Percentiles rank a stretch among this genome's conserved stretches.
phyloP scores from a whole-genome alignment of 2,329 filamentous ascomycete genomes.

The Stromatinia cepivora region DNA sequence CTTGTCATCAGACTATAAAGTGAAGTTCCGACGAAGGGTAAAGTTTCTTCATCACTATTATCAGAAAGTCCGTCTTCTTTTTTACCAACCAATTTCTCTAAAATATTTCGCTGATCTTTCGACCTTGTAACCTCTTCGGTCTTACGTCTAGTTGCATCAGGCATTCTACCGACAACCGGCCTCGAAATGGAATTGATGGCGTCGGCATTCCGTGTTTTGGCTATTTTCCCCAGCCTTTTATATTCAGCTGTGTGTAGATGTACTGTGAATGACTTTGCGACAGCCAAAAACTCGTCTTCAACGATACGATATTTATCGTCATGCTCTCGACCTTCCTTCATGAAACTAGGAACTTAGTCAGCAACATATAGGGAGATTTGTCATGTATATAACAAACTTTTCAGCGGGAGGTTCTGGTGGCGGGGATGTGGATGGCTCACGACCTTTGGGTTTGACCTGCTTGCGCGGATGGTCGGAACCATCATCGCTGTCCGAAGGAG shows the following conservation, averaged over 20 bases:
- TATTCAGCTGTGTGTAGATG: constrained; percentile 81
- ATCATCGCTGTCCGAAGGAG: constrained; percentile 9
- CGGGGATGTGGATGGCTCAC: constrained; percentile 53
- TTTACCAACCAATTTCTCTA: constrained; percentile 34
- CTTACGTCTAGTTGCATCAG: constrained; percentile 37
- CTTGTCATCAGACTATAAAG: constrained; percentile 49
- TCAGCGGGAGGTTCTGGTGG: constrained; percentile 51
- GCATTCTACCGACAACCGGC: constrained; percentile 42
- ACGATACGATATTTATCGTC: constrained; percentile 82
- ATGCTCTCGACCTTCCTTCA: constrained; percentile 62
- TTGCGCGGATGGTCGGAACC: not conserved
- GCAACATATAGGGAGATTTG: not conserved
- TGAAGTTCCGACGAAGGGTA: constrained; percentile 44
- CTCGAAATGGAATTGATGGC: constrained; percentile 45
- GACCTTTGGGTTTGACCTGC: constrained; percentile 18
- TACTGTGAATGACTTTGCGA: constrained; percentile 68
- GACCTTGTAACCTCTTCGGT: constrained; percentile 41
- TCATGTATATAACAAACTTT: constrained; percentile 41
- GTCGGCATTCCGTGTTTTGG: constrained; percentile 55
- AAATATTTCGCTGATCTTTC: constrained; percentile 43
- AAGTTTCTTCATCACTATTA: constrained; percentile 37
- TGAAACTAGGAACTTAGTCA: constrained; percentile 42
- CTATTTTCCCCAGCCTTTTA: constrained; percentile 60
- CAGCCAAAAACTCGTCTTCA: constrained; percentile 72
- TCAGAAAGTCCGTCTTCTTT: constrained; percentile 33